phyloP scores from a whole-genome alignment of 129 eudicot genomes.

The Kitagawia praeruptora region DNA sequence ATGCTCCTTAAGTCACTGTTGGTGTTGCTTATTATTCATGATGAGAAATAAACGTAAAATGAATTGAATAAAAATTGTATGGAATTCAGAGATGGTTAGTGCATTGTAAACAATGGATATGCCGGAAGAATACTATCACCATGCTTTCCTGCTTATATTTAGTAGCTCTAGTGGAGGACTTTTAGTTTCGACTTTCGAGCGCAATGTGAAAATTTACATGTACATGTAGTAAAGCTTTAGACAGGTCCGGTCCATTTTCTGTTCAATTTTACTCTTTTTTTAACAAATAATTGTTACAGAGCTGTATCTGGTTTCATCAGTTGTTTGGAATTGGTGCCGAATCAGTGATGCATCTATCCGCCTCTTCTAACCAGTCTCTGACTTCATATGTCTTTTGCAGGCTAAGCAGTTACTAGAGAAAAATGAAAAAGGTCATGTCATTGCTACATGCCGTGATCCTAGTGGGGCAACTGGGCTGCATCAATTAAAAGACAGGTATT shows the following conservation, averaged over 20 bases:
- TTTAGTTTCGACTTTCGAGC: neutral
- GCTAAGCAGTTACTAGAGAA: constrained; percentile 73
- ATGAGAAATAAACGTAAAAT: neutral
- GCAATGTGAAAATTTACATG: neutral
- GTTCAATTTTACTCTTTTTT: neutral
- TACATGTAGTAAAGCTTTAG: neutral
- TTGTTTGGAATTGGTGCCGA: neutral
- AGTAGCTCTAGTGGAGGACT: neutral
- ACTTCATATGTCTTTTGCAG: constrained; percentile 21
- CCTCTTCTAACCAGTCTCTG: neutral
- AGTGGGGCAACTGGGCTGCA: constrained; percentile 50
- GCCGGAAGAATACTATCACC: neutral
- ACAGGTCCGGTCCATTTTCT: neutral
- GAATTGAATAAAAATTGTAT: neutral
- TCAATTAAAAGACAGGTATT: constrained; percentile 52
- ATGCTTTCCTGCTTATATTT: neutral
- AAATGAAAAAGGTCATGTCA: constrained; percentile 53
- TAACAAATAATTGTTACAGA: neutral
- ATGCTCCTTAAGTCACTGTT: neutral
- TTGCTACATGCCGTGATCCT: constrained; percentile 91
- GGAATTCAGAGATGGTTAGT: neutral
- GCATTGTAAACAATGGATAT: neutral
- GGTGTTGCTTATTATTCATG: neutral
- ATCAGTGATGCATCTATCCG: neutral
- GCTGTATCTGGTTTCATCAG: neutral